Base-by-base conservation (phyloP, 441 rosid genomes). In the Eutrema salsugineum region DNA sequence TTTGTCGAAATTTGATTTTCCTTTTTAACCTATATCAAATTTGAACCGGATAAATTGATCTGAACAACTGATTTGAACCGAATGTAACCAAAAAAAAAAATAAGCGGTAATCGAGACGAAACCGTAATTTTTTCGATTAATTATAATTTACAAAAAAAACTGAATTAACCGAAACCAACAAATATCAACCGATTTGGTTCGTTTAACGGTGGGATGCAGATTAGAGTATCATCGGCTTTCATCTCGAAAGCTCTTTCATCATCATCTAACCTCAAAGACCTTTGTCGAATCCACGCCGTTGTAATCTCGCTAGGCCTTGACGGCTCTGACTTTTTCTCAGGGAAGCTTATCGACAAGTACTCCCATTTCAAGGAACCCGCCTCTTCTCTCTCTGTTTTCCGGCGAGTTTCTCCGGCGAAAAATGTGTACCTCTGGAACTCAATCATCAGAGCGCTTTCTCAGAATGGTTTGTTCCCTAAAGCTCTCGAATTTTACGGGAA, bases 341-440 rank as follows among this genome's bases (percentile, higher is more conserved):
- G 92, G 63, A 87, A 81, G 50, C 87, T 87, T 38, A 89, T 86
- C 42, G 77, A 82, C 80, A 87, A 80, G 42, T 86, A 87, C 73
- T 83, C 88, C 8, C 80, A 57, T 8, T 60, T 86, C 60, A 71
- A 72, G 43, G 77, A 81, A 35, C 86, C 85, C 32, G 19, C 11
- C 20, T 83, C 89, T 70, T 84, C 86, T 11, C 81, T 89, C 79
- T 75, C 78, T 10, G 83, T 89, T 40, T 89, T 89, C 76, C 56
- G 72, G 54, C 75, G 68, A 43, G 54, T 79, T 57, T 77, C 86
- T 8, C 82, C 83, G 48, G 43, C 86, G 32, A 38, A 63, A 28
- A 83, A 79, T 75, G 86, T 80, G 11, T 89, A 85, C 63, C 87
- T 67, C 5, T 89, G 94, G 94, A 89, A 89, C 54, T 83, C 91